Percentiles rank a stretch among this genome's conserved stretches.
These are phyloP conservation scores for Leccinum sublutescens DNA, from an alignment of 768 basidiomycete genomes.

Conservation along the genomic window DNA sequence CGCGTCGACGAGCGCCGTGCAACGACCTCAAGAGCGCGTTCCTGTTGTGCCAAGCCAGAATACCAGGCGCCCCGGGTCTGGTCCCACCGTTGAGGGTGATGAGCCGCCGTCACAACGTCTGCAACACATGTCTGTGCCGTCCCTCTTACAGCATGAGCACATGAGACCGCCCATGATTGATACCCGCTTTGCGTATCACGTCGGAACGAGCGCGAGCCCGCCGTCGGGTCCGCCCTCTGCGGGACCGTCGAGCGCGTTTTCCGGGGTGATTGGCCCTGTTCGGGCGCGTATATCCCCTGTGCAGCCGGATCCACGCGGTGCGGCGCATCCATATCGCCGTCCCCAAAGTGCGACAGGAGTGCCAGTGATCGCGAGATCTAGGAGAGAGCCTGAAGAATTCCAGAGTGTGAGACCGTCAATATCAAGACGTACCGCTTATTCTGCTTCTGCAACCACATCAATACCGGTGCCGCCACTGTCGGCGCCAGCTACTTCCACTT, in stretches of 20 bases:
- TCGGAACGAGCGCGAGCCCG: slow-evolving; percentile 29
- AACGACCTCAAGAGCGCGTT: slow-evolving; percentile 25
- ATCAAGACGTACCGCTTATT: slow-evolving; percentile 18
- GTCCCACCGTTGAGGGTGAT: slow-evolving; percentile 24
- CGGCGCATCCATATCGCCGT: slow-evolving; percentile 30
- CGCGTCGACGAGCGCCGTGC: slow-evolving; percentile 16
- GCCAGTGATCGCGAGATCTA: slow-evolving; percentile 19
- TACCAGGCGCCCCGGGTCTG: slow-evolving; percentile 18
- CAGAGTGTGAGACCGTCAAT: slow-evolving; percentile 30
- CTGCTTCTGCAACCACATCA: neutral
- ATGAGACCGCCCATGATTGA: slow-evolving; percentile 37
- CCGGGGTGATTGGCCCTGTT: slow-evolving; percentile 22
- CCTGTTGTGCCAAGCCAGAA: slow-evolving; percentile 33
- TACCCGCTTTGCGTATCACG: slow-evolving; percentile 28
- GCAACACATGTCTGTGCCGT: slow-evolving; percentile 25
- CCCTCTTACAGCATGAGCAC: slow-evolving; percentile 24
- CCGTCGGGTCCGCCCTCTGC: slow-evolving; percentile 34
- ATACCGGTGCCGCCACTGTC: slow-evolving; percentile 13
- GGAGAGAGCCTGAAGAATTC: slow-evolving; percentile 30
- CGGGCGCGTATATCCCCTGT: slow-evolving; percentile 29
- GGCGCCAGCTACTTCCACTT: neutral
- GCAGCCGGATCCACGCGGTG: slow-evolving; percentile 18
- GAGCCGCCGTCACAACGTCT: slow-evolving; percentile 18
- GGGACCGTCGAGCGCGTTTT: slow-evolving; percentile 15
- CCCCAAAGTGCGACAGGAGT: slow-evolving; percentile 29